Percentiles rank a stretch among this genome's conserved stretches.
Conservation (phyloP, 176 grass and related monocot species). For the Lolium rigidum region DNA sequence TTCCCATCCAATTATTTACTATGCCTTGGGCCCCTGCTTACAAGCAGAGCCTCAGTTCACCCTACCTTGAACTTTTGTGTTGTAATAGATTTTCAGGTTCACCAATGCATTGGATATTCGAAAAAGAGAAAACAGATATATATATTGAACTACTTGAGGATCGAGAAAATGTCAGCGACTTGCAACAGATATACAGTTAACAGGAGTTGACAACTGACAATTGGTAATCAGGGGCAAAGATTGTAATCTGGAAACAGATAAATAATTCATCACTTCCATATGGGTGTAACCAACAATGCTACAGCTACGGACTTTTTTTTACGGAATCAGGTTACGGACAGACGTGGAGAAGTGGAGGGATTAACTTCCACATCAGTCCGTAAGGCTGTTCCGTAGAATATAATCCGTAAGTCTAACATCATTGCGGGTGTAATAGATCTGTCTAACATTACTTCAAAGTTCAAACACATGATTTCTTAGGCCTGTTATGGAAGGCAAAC, state of each 20-base stretch:
- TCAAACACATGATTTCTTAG: neutral
- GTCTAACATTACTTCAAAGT: neutral
- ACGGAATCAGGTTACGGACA: no score
- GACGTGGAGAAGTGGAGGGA: no score
- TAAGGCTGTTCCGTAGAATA: no score
- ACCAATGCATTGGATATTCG: conserved; percentile 26
- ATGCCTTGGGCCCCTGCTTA: no score
- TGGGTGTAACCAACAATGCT: neutral
- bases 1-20: no score
- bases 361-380: no score
- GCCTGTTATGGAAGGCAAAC: neutral
- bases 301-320: no score
- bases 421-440: no score
- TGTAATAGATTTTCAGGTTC: neutral
- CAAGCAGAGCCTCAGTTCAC: no score
- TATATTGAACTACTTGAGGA: no score
- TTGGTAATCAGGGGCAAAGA: conserved; percentile 17
- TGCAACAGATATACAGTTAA: neutral
- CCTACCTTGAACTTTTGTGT: conserved; percentile 83
- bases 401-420: no score
- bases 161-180: conserved; percentile 12
- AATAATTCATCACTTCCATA: neutral
- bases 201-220: neutral
- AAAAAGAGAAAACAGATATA: conserved; percentile 7
- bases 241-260: neutral